A percentile compares a stretch with the other conserved stretches of the same genome.
These are phyloP conservation scores for Basipetospora chlamydospora DNA, from an alignment of 2,329 filamentous ascomycete genomes.

Conservation along the genomic window DNA sequence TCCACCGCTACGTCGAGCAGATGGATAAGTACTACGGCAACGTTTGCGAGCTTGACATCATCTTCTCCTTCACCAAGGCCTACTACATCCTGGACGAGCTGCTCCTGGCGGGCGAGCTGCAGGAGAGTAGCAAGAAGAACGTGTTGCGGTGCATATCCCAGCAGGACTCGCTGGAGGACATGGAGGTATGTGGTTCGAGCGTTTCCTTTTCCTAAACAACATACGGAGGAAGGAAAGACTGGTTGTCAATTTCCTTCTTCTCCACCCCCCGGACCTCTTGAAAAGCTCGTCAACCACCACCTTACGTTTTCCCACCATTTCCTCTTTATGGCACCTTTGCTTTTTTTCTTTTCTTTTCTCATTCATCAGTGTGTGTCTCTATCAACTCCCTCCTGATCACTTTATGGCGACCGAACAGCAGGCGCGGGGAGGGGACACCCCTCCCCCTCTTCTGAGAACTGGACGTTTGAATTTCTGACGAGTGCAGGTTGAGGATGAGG, in stretches of 20 bases:
- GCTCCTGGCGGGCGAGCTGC: conserved; percentile 85
- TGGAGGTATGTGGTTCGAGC: conserved; percentile 65
- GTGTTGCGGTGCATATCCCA: conserved; percentile 90
- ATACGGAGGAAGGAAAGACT: no score
- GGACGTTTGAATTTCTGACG: conserved; percentile 16
- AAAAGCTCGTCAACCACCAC: no score
- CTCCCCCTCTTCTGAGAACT: background rate
- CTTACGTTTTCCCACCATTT: background rate
- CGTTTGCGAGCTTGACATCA: conserved; percentile 97
- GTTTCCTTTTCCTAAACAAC: conserved; percentile 4
- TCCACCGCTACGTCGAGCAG: conserved; percentile 98
- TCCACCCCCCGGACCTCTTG: no score
- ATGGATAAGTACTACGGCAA: conserved; percentile 99
- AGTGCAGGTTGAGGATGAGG: conserved; percentile 71
- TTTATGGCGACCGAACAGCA: no score
- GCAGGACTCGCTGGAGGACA: conserved; percentile 94
- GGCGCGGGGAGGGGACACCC: no score
- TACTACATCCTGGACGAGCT: conserved; percentile 99
- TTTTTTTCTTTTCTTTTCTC: conserved; percentile 2
- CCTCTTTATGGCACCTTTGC: background rate
- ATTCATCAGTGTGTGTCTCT: no score
- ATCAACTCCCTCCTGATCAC: no score
- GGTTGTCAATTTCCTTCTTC: no score
- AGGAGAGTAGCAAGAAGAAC: conserved; percentile 99
- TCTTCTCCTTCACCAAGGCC: conserved; percentile 99